Conservation (phyloP, 2,329 filamentous ascomycete genomes). For the Phyllosticta citrichinensis region DNA sequence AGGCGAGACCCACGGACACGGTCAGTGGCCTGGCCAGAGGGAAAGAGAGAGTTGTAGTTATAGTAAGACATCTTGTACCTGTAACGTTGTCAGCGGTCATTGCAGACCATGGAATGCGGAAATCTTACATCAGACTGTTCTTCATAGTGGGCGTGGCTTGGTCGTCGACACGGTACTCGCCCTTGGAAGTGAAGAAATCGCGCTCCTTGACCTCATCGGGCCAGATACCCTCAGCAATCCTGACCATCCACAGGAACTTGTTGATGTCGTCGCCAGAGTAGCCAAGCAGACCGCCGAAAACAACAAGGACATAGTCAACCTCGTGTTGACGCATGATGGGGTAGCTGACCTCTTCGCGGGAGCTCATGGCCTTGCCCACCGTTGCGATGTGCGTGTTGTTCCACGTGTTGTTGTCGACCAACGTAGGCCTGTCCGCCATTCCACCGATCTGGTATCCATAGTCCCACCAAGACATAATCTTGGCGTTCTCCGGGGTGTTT, state of each 20-base stretch:
- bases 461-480: conserved; percentile 99
- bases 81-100: conserved; percentile 19
- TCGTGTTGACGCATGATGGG: conserved; percentile 97
- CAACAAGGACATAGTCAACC: conserved; percentile 95
- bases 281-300: conserved; percentile 89
- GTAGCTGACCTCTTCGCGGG: conserved; percentile 93
- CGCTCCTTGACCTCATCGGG: conserved; percentile 98
- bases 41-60: conserved; percentile 91
- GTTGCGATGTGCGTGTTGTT: conserved; percentile 99
- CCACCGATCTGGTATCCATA: conserved; percentile 99
- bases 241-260: conserved; percentile 99
- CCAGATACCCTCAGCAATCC: conserved; percentile 98
- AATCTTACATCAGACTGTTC: conserved; percentile 91
- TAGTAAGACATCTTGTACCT: conserved; percentile 99
- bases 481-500: conserved; percentile 89
- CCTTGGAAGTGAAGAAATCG: conserved; percentile 85
- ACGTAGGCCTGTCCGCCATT: conserved; percentile 93
- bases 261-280: conserved; percentile 99
- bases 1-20: conserved; percentile 74
- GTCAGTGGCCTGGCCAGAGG: conserved; percentile 78
- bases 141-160: conserved; percentile 93
- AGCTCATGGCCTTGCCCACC: conserved; percentile 98
- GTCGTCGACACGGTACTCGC: conserved; percentile 92
- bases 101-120: neutral
- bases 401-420: conserved; percentile 99